phyloP scores from a whole-genome alignment of 257 asterid genomes.

The Prunella vulgaris region DNA sequence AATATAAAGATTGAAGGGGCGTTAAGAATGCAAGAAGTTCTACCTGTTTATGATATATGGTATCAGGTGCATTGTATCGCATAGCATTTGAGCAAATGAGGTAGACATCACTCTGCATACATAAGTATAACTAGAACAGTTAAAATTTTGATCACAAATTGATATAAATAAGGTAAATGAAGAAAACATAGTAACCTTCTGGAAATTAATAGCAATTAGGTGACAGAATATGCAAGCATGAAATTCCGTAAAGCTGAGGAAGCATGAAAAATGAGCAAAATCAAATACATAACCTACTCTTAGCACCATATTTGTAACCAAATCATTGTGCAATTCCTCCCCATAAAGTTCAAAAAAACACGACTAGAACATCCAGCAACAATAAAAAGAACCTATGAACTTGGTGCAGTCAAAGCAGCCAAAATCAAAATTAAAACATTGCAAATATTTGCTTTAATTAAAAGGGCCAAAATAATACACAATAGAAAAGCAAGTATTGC shows the following conservation, averaged over 20 bases:
- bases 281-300: background rate
- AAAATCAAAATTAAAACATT: background rate
- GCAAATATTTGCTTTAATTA: background rate
- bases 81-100: conserved; percentile 92
- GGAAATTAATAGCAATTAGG: background rate
- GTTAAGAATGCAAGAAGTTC: background rate
- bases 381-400: background rate
- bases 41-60: conserved; percentile 91
- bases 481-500: background rate
- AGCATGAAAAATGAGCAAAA: background rate
- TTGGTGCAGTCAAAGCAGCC: background rate
- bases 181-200: background rate
- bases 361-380: background rate
- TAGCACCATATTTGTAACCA: background rate
- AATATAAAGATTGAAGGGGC: background rate
- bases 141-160: background rate
- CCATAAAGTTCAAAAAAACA: background rate
- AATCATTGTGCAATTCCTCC: background rate
- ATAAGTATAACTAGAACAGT: background rate
- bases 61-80: conserved; percentile 90
- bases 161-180: background rate
- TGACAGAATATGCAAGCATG: background rate
- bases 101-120: conserved; percentile 74
- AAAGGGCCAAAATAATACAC: background rate
- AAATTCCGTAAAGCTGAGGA: background rate